Conservation (phyloP, 2,329 filamentous ascomycete genomes). For the Calycina herbarum region DNA sequence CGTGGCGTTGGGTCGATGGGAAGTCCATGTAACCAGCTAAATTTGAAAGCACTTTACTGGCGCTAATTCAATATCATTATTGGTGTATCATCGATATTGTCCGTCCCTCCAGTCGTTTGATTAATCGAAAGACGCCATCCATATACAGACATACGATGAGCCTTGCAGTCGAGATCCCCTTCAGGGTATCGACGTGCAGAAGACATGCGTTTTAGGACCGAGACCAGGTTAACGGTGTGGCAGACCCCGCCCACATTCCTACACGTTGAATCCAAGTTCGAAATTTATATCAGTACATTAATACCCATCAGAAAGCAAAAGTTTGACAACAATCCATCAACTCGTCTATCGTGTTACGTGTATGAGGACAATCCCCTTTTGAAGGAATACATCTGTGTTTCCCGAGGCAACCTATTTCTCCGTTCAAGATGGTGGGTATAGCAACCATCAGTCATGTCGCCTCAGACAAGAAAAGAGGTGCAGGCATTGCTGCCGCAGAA, state of each 20-base stretch:
- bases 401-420: neutral
- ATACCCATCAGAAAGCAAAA: neutral
- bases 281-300: constrained; percentile 9
- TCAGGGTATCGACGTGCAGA: constrained; percentile 16
- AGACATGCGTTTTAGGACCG: constrained; percentile 10
- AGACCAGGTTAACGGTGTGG: constrained; percentile 12
- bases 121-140: constrained; percentile 13
- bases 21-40: neutral
- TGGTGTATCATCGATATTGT: neutral
- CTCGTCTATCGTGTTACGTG: neutral
- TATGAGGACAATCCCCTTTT: neutral
- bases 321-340: neutral
- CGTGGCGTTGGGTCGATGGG: constrained; percentile 16
- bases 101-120: neutral
- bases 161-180: constrained; percentile 13
- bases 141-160: constrained; percentile 20
- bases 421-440: constrained; percentile 16
- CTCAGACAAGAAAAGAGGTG: constrained; percentile 5
- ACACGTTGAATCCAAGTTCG: constrained; percentile 1
- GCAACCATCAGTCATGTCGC: constrained; percentile 3
- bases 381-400: neutral
- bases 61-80: neutral
- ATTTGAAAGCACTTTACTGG: neutral
- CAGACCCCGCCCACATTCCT: constrained; percentile 14
- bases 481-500: constrained; percentile 41